Conservation (phyloP, 345 rosid genomes). For the Cochlearia excelsa region DNA sequence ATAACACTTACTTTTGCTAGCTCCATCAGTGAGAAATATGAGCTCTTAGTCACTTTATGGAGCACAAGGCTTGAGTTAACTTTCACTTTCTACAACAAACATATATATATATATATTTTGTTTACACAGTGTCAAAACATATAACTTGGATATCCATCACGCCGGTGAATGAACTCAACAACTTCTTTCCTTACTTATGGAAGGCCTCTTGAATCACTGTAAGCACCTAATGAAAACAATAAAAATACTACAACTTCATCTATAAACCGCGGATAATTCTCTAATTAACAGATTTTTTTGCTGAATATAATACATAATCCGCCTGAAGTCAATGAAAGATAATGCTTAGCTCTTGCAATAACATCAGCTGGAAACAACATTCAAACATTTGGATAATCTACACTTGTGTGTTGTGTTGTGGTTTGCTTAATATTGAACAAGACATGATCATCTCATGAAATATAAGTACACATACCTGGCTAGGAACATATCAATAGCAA, state of each 20-base stretch:
- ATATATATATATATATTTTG: no score
- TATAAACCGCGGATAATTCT: no score
- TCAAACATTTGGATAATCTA: conserved; percentile 87
- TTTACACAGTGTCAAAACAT: no score
- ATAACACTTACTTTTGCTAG: conserved; percentile 92
- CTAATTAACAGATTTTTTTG: not conserved
- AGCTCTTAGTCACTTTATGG: conserved; percentile 90
- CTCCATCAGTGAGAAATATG: conserved; percentile 96
- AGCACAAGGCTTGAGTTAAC: no score
- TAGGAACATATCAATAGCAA: conserved; percentile 36
- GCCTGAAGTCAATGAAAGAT: conserved; percentile 72
- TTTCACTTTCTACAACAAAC: no score
- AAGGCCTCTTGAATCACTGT: conserved; percentile 90
- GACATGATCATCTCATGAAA: not conserved
- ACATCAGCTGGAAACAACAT: conserved; percentile 84
- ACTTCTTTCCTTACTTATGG: conserved; percentile 86
- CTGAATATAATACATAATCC: conserved; percentile 68
- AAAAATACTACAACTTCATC: not conserved
- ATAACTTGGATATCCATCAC: conserved; percentile 98
- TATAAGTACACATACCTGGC: conserved; percentile 53
- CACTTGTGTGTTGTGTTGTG: conserved; percentile 1
- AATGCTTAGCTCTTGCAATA: conserved; percentile 87
- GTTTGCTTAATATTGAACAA: not conserved
- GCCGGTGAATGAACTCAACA: conserved; percentile 80
- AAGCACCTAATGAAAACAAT: conserved; percentile 60